These are phyloP conservation scores for Penicillium sp. DNA, from an alignment of 2,329 filamentous ascomycete genomes.

Conservation along the genomic window DNA sequence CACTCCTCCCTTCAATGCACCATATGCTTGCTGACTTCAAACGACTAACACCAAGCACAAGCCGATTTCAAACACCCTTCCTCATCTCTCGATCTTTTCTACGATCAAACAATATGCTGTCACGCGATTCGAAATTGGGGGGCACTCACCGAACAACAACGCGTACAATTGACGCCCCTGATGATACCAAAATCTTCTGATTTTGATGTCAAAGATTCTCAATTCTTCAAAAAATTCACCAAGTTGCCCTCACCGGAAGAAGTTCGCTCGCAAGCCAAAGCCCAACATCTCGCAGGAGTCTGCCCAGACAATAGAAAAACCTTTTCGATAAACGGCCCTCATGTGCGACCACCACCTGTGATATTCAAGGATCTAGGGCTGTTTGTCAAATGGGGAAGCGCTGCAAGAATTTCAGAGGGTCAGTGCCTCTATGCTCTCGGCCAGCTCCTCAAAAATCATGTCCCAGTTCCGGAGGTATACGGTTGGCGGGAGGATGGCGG, in stretches of 20 bases:
- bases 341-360: conserved; percentile 25
- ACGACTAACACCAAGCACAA: not conserved
- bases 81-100: not conserved
- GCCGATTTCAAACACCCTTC: not conserved
- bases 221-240: conserved; percentile 22
- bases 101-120: not conserved
- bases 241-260: conserved; percentile 23
- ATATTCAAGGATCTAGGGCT: conserved; percentile 32
- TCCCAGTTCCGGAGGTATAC: conserved; percentile 42
- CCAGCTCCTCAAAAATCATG: conserved; percentile 17
- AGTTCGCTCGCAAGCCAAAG: conserved; percentile 15
- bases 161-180: conserved; percentile 6
- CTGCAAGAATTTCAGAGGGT: conserved; percentile 30
- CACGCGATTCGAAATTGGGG: not conserved
- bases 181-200: conserved; percentile 16
- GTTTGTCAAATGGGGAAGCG: conserved; percentile 36
- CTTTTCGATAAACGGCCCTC: conserved; percentile 1
- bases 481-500: conserved; percentile 32
- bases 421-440: not conserved
- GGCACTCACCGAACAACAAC: not conserved
- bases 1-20: too few relatives aligned
- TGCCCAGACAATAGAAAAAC: conserved; percentile 14
- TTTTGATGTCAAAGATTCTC: conserved; percentile 21
- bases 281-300: conserved; percentile 18
- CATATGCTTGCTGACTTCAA: too few relatives aligned